phyloP scores from a whole-genome alignment of 345 rosid genomes.

The Melaleuca alternifolia region DNA sequence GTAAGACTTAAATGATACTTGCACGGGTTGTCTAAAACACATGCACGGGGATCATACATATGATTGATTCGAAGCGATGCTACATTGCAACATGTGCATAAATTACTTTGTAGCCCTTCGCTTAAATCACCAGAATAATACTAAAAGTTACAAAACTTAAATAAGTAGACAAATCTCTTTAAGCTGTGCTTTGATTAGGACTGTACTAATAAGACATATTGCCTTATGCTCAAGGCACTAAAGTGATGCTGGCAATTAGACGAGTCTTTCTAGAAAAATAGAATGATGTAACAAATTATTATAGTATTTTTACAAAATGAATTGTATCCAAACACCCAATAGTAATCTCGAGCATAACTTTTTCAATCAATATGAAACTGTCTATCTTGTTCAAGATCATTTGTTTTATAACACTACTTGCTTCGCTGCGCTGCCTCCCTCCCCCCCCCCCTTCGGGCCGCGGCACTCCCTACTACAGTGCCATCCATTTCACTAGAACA shows the following conservation, averaged over 20 bases:
- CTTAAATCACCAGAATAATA: not conserved
- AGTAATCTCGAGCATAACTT: rapidly evolving
- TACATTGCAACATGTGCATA: not conserved
- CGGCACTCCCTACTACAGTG: not conserved
- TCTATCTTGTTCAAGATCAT: not conserved
- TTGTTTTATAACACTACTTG: not conserved
- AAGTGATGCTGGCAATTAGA: not conserved
- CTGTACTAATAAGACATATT: not conserved
- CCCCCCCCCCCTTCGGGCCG: not conserved
- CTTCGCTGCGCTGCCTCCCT: not conserved
- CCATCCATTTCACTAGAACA: not conserved
- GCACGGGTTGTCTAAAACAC: not conserved
- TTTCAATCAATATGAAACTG: not conserved
- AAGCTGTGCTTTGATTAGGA: rapidly evolving
- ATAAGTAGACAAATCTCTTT: not conserved
- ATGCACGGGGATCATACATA: not conserved
- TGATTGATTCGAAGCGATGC: not conserved
- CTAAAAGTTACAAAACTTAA: not conserved
- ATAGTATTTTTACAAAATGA: not conserved
- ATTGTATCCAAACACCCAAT: not conserved
- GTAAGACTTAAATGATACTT: no score
- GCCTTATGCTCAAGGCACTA: not conserved
- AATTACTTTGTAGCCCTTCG: not conserved
- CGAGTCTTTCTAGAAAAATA: not conserved
- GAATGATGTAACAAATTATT: not conserved